phyloP scores from a whole-genome alignment of 176 grass and related monocot genomes.

The Neostapfia colusana region DNA sequence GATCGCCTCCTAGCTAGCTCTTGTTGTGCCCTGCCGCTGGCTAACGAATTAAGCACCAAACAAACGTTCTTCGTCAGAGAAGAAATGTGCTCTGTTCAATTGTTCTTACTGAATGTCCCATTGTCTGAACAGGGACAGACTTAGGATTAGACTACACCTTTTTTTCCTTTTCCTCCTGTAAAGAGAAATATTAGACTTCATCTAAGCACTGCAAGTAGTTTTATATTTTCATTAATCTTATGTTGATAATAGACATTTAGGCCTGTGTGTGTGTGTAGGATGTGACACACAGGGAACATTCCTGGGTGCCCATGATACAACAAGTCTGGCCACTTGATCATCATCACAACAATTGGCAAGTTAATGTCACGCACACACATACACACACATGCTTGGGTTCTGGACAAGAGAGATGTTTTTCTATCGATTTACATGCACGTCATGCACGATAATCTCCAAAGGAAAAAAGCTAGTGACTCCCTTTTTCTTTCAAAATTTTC shows the following conservation, averaged over 20 bases:
- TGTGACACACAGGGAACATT: slow-evolving; percentile 43
- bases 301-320: slow-evolving; percentile 47
- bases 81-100: too few species aligned
- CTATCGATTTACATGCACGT: neutral
- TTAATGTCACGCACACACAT: neutral
- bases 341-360: slow-evolving; percentile 21
- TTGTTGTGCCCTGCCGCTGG: neutral
- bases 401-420: neutral
- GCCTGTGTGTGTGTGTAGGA: neutral
- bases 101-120: too few species aligned
- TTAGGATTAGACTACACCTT: too few species aligned
- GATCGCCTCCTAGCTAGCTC: neutral
- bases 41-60: slow-evolving; percentile 17
- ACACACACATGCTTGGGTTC: slow-evolving; percentile 32
- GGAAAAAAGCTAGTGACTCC: slow-evolving; percentile 20
- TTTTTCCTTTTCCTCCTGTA: too few species aligned
- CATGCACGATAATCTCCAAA: slow-evolving; percentile 42
- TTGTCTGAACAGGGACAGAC: neutral
- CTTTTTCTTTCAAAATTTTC: neutral
- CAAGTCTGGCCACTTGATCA: slow-evolving; percentile 31
- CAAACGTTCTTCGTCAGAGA: neutral
- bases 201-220: too few species aligned
- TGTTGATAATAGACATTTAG: too few species aligned
- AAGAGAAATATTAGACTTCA: too few species aligned
- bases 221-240: too few species aligned